These are phyloP conservation scores for Solioccasus polychromus DNA, from an alignment of 768 basidiomycete species.

Conservation along the genomic window DNA sequence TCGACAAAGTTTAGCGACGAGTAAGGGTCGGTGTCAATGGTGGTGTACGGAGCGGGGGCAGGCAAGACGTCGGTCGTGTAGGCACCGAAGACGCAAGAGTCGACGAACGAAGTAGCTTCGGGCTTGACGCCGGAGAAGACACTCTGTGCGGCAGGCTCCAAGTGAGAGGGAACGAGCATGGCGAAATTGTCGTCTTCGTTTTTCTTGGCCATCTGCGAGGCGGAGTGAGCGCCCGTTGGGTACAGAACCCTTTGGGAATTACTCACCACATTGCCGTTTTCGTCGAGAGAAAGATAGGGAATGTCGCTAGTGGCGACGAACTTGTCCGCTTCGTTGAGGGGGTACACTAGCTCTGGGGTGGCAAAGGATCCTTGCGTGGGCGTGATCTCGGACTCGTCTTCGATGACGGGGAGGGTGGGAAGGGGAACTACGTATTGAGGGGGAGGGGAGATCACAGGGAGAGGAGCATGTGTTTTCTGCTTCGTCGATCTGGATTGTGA, in stretches of 20 bases:
- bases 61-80: conserved; percentile 8
- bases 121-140: conserved; percentile 30
- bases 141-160: conserved; percentile 19
- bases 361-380: background rate
- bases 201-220: conserved; percentile 7
- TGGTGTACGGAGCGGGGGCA: conserved; percentile 6
- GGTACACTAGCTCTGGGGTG: conserved; percentile 23
- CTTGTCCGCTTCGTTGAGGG: conserved; percentile 2
- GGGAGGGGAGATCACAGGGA: background rate
- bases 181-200: background rate
- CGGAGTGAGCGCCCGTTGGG: conserved; percentile 9
- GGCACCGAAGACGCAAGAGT: conserved; percentile 25
- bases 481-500: conserved; percentile 9
- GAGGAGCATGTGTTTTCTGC: background rate
- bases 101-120: conserved; percentile 26
- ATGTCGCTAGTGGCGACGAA: conserved; percentile 38
- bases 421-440: background rate
- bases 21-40: conserved; percentile 12
- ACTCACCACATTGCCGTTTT: conserved; percentile 19
- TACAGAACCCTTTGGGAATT: background rate
- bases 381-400: conserved; percentile 1
- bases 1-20: conserved; percentile 1
- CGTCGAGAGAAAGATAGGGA: conserved; percentile 32
- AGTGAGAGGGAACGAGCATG: conserved; percentile 18
- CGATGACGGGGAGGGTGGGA: background rate